Evolutionary conservation across 139 green algal species (phyloP).

Genomic region (Haematococcus lacustris): DNA sequence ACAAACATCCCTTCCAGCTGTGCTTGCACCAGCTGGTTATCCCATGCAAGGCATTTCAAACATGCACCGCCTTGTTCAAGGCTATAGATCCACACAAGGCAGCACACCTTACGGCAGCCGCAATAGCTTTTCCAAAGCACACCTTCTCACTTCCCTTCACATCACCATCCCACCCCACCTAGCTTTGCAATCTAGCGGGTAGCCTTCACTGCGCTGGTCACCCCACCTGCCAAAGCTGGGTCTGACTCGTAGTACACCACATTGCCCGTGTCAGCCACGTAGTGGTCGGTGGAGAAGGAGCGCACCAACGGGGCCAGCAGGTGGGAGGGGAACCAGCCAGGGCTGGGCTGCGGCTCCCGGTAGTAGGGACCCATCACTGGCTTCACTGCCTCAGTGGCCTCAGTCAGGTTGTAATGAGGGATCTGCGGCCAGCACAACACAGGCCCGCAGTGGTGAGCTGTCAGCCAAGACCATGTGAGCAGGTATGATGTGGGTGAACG

Average conservation of each 20-base stretch:
- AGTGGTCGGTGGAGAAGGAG: constrained; percentile 81
- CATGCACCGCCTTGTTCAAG: too few relatives aligned
- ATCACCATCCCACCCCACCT: not conserved
- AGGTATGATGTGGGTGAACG: not conserved
- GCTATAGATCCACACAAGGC: too few relatives aligned
- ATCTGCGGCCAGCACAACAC: constrained; percentile 53
- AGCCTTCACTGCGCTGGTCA: not conserved
- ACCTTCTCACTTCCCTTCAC: not conserved
- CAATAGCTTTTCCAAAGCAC: not conserved
- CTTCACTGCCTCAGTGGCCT: constrained; percentile 85
- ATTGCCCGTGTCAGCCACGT: constrained; percentile 61
- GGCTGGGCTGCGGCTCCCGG: constrained; percentile 61
- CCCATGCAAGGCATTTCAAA: too few relatives aligned
- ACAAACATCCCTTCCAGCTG: too few relatives aligned
- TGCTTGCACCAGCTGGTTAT: too few relatives aligned
- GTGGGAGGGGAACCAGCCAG: constrained; percentile 70
- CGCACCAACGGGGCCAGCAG: constrained; percentile 64
- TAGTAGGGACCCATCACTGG: constrained; percentile 87
- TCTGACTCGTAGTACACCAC: constrained; percentile 8
- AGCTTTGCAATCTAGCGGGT: not conserved
- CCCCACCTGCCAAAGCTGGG: not conserved
- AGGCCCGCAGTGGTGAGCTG: too few relatives aligned
- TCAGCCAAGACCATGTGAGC: too few relatives aligned
- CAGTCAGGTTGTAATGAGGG: constrained; percentile 88
- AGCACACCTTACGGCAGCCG: too few relatives aligned